Evolutionary conservation across 345 rosid species (phyloP), one percentile per base, ranked within the genome.

Genomic region (Murraya koenigii): DNA sequence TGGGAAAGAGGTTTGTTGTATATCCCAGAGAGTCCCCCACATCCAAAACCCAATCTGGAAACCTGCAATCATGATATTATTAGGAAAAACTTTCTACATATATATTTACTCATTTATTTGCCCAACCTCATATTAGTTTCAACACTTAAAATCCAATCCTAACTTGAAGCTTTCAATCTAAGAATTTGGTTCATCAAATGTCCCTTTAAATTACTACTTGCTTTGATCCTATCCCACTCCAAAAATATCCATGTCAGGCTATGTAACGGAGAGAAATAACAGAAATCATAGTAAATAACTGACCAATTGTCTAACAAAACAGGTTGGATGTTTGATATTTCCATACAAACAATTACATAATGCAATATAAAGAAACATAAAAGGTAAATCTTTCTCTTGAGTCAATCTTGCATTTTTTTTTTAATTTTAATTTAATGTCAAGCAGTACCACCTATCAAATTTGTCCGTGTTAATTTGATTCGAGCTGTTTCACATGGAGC

Each of bases 11-110:
- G 87, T 35, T 82, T 81, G 76, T 87, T 84, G 4, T 36, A 49
- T 0, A 81, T 6, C 5, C 90, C 86, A 7, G 88, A 83, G 59
- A 89, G 87, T 14, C 91, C 86, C 3, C 7, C 87, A n/a, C 93
- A 88, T 63, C 89, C 90, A 67, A 85, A 82, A 23, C 91, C 91
- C 77, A 84, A 70, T 74, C 79, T 84, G 3, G 86, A 86, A 38
- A 87, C 86, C 89, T 88, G 8, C 8, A 67, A 9, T 39, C 69
- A 68, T 32, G 36, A 70, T 6, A 35, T 23, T 36, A 17, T 49
- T 13, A 52, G 9, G 23, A 44, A 69, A 26, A n/a, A 35, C 30
- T 25, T 69, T 44, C 5, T 13, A 41, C 49, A 41, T 1, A 11
- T 2, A 41, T 13, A 41, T 28, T 15, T 32, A 30, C 32, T 28